Evolutionary conservation across 2,329 filamentous ascomycete species (phyloP), one percentile per base, ranked within the genome.

Genomic region (Epichloe scottii): DNA sequence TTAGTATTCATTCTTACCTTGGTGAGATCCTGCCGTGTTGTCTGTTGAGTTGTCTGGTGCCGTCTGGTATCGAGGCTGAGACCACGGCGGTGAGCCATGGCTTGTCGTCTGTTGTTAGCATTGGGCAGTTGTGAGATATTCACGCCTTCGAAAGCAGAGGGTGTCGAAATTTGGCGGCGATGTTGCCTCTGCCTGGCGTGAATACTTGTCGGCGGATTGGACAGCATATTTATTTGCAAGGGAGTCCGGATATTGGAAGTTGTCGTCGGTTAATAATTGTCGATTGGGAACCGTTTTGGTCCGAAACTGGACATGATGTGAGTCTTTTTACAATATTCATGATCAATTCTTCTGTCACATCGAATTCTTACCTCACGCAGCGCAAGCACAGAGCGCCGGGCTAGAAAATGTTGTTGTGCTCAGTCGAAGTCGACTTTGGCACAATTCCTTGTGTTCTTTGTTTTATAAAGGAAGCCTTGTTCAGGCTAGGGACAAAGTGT

Each of bases 111-210:
- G 56, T 66, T 66, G 63, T 53, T 66, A 65, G 68, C 74, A 53
- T 68, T 76, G 63, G 83, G 79, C 71, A 86, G 75, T 71, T 75
- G 78, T 53, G 71, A 72, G 71, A 82, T 80, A 77, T 82, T 85
- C 66, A 81, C 78, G 62, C 81, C 80, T 67, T 91, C 87, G 71
- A 87, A 87, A 67, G 78, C 79, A 69, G 78, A 80, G 57, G 87
- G 87, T 64, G 87, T 91, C 63, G 89, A 95, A 64, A 87, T 84
- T 75, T 95, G 89, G 72, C 89, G 85, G 68, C 87, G 80, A 73
- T 95, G 89, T 51, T 67, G 66, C 60, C 62, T 61, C 61, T 68
- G 67, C 43, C 65, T 60, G 70, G 78, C 78, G 67, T 87, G 83
- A 74, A 88, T 81, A 75, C 76, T 82, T 71, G 77, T 81, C 64